Evolutionary conservation across 208 protist genomes (phyloP).

Genomic region (Phytomonas sp.): DNA sequence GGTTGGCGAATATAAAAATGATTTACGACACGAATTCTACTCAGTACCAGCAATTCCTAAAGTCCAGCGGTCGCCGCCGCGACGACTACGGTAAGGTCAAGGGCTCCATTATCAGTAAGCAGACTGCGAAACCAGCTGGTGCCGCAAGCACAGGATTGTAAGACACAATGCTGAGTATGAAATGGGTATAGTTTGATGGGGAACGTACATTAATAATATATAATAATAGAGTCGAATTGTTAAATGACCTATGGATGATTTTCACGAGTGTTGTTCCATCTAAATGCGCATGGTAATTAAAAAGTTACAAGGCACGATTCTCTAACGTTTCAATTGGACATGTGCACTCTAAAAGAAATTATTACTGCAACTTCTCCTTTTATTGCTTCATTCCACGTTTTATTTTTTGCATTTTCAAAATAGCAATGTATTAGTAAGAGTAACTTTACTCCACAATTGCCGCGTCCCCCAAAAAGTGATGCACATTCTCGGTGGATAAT

Average conservation of each 20-base stretch:
- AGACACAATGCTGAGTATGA: slow-evolving; percentile 3
- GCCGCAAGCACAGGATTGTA: slow-evolving; percentile 87
- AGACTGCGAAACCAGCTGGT: slow-evolving; percentile 73
- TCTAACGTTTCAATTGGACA: not conserved
- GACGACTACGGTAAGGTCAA: slow-evolving; percentile 84
- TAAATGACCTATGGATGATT: not conserved
- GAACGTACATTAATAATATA: slow-evolving; percentile 4
- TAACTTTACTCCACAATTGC: not conserved
- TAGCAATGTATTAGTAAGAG: not conserved
- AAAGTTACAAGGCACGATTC: not conserved
- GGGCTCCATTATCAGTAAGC: slow-evolving; percentile 58
- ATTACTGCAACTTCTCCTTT: not conserved
- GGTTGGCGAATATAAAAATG: slow-evolving; percentile 32
- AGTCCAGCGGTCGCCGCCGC: slow-evolving; percentile 83
- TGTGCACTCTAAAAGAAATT: not conserved
- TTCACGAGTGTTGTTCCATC: not conserved
- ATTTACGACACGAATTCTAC: slow-evolving; percentile 90
- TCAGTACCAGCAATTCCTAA: slow-evolving; percentile 91
- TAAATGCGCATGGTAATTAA: not conserved
- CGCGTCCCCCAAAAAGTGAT: not conserved
- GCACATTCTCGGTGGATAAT: not conserved
- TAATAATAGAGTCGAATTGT: not conserved
- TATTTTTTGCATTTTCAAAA: not conserved
- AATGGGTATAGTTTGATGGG: not conserved
- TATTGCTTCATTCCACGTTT: not conserved